Percentiles rank a stretch among this genome's conserved stretches.
These are phyloP conservation scores for Clohesyomyces aquaticus DNA, from an alignment of 495 filamentous ascomycete genomes.

Conservation along the genomic window DNA sequence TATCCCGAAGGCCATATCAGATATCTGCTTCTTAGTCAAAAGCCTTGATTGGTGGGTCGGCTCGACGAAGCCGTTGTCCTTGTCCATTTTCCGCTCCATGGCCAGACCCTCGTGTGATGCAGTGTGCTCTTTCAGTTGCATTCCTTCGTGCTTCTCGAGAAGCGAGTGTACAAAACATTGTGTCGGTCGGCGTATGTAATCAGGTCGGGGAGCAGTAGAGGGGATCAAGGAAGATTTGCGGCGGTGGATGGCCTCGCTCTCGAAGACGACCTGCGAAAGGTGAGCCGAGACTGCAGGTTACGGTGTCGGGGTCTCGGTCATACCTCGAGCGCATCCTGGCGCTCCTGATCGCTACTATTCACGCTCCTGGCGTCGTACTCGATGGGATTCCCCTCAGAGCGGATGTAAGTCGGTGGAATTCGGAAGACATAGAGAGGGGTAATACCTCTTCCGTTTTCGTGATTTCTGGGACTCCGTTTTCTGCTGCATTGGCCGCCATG, in stretches of 20 bases:
- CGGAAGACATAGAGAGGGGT: background rate
- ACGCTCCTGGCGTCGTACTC: slow-evolving; percentile 19
- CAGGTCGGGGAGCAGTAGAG: slow-evolving; percentile 53
- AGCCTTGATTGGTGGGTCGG: slow-evolving; percentile 59
- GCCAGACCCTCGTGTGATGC: slow-evolving; percentile 38
- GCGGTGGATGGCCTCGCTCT: slow-evolving; percentile 69
- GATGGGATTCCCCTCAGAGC: slow-evolving; percentile 25
- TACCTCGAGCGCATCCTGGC: slow-evolving; percentile 40
- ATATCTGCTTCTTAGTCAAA: slow-evolving; percentile 88
- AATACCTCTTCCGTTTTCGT: slow-evolving; percentile 15
- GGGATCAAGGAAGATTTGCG: slow-evolving; percentile 82
- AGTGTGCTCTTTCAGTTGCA: slow-evolving; percentile 17
- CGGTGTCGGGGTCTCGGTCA: background rate
- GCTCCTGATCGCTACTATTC: slow-evolving; percentile 32
- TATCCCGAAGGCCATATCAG: slow-evolving; percentile 95
- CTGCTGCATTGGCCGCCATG: background rate
- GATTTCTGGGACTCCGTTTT: slow-evolving; percentile 1
- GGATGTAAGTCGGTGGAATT: slow-evolving; percentile 28
- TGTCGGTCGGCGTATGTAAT: slow-evolving; percentile 56
- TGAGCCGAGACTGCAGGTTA: background rate
- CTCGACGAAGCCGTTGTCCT: slow-evolving; percentile 30
- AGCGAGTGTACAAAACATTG: slow-evolving; percentile 85
- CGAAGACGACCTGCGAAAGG: slow-evolving; percentile 71
- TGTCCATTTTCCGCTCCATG: slow-evolving; percentile 47
- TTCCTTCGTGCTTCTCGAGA: slow-evolving; percentile 55